These are phyloP conservation scores for Atkinsonella hypoxylon DNA, from an alignment of 2,329 filamentous ascomycete species.

Conservation along the genomic window DNA sequence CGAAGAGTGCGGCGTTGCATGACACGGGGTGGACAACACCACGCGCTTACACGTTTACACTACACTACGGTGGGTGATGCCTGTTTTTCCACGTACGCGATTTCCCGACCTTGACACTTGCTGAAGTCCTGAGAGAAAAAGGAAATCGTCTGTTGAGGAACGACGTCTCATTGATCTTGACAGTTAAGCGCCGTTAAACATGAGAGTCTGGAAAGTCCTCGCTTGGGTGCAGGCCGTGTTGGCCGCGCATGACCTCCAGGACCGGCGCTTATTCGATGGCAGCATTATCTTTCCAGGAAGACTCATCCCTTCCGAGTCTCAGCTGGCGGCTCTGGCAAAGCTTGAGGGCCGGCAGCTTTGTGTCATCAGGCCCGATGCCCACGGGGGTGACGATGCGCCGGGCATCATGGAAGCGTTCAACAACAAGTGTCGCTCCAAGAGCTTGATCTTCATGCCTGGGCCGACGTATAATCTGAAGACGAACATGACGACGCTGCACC, in stretches of 20 bases:
- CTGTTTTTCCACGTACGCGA: neutral
- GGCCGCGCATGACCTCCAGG: neutral
- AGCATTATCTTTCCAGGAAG: neutral
- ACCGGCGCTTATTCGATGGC: no score
- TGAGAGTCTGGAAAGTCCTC: neutral
- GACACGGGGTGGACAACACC: no score
- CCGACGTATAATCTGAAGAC: conserved; percentile 22
- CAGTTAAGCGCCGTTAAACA: neutral
- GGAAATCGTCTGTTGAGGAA: no score
- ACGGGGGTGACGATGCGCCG: conserved; percentile 20
- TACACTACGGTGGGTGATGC: no score
- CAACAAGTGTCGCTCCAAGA: conserved; percentile 15
- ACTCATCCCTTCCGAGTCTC: neutral
- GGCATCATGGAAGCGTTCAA: conserved; percentile 22
- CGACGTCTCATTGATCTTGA: no score
- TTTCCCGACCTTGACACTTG: no score
- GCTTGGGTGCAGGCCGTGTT: neutral
- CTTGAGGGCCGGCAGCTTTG: conserved; percentile 15
- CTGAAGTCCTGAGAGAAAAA: no score
- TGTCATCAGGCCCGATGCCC: conserved; percentile 15
- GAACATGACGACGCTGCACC: conserved; percentile 21
- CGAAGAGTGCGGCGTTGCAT: no score
- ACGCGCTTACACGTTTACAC: no score
- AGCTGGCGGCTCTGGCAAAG: conserved; percentile 7
- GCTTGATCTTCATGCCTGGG: conserved; percentile 21